Base-by-base conservation (phyloP, 441 rosid genomes). In the Erodium texanum region DNA sequence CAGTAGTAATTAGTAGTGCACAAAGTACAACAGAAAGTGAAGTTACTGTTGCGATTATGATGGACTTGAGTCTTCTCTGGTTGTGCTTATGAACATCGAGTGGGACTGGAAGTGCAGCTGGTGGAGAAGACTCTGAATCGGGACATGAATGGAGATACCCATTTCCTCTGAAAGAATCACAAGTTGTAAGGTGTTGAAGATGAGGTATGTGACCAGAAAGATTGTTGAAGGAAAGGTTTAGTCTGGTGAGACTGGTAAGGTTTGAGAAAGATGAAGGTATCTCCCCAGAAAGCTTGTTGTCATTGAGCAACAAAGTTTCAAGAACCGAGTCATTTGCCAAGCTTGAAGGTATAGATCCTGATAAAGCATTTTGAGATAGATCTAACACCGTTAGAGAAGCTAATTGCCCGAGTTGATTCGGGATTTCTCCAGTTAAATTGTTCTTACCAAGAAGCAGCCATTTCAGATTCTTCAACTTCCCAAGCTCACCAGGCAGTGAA, bases 181-280 rank as follows among this genome's bases (percentile, higher is more conserved):
- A 87, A 69, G 76, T 74, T 27, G 6, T 72, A 16, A 27, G 74
- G 63, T 75, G 73, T 15, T 16, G 77, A 38, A 87, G 73, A 19
- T 18, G 62, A 10, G 85, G 88, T 71, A 87, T 76, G 65, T 48
- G 70, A 66, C 92, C 89, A 16, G 88, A 82, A 66, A 87, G 82
- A 54, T 87, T 80, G 70, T 87, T 87, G 76, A 79, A 85, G 27
- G 92, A 83, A 62, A 85, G 77, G 72, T 85, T 74, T 38, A 87
- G 74, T 16, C 70, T 58, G 62, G 75, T 71, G 20, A 87, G 87
- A 66, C 52, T 71, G 23, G 69, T 56, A 66, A 87, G 83, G 66
- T 43, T 71, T n/a, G 87, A 78, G 66, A 87, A 80, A 67, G 86
- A 80, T 6, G 70, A 15, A 15, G 93, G 88, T 73, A 87, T 82